Conservation (phyloP, 305 asterid genomes). For the Fraxinus floribunda region DNA sequence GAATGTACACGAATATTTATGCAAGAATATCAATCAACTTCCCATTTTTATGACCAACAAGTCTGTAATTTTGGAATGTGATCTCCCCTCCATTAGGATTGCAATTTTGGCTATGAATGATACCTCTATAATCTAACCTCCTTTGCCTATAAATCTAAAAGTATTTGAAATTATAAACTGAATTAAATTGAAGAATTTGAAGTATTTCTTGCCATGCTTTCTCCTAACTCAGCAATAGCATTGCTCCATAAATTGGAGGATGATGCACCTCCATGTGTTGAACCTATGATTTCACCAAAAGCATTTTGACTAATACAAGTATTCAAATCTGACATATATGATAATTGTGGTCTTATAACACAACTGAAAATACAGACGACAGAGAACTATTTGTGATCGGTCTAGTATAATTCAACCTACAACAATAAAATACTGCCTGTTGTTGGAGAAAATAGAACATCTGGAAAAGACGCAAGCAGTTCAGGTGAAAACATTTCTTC, state of each 20-base stretch:
- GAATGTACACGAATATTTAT: neutral
- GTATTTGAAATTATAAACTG: neutral
- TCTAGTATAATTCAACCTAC: neutral
- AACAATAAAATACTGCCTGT: neutral
- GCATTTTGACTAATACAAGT: neutral
- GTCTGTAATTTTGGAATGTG: neutral
- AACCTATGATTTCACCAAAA: neutral
- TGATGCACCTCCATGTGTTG: neutral
- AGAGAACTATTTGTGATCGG: neutral
- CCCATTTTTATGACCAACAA: neutral
- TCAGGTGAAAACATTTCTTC: neutral
- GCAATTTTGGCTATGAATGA: neutral
- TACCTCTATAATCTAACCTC: neutral
- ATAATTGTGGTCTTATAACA: neutral
- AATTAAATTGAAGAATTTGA: slow-evolving; percentile 10
- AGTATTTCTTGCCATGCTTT: slow-evolving; percentile 1
- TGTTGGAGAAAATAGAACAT: neutral
- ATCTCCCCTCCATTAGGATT: neutral
- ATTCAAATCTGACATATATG: neutral
- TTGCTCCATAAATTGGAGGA: neutral
- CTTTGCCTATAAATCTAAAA: neutral
- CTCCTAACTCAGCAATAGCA: neutral
- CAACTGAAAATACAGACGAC: neutral
- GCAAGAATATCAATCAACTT: neutral
- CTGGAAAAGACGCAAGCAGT: neutral